Percentiles rank a stretch among this genome's conserved stretches.
Conservation (phyloP, 495 filamentous ascomycete genomes). For the Penicillium silybi region DNA sequence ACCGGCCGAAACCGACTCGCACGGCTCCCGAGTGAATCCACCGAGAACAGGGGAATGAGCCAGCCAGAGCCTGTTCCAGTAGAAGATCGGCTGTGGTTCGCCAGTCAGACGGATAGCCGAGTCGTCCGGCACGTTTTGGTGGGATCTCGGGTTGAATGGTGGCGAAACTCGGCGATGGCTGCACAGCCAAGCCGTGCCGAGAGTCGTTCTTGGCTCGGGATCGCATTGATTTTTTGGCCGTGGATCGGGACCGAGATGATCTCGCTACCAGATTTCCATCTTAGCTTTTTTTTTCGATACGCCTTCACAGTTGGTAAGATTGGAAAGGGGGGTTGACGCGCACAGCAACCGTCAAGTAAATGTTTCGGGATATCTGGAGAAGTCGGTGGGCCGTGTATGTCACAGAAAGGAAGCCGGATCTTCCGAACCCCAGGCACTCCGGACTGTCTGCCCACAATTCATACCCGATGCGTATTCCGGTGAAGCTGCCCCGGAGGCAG, state of each 20-base stretch:
- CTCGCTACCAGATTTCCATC: not conserved
- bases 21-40: constrained; percentile 13
- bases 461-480: constrained; percentile 21
- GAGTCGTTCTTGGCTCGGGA: constrained; percentile 15
- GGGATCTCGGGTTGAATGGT: constrained; percentile 10
- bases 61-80: constrained; percentile 19
- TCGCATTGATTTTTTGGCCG: not conserved
- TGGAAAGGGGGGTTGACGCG: too few species aligned
- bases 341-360: not conserved
- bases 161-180: constrained; percentile 12
- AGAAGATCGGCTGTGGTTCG: constrained; percentile 18
- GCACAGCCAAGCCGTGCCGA: not conserved
- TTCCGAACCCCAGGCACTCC: constrained; percentile 22
- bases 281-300: not conserved
- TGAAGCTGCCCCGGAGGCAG: constrained; percentile 11
- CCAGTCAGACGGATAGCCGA: constrained; percentile 20
- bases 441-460: constrained; percentile 6
- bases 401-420: constrained; percentile 3
- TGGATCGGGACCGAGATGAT: constrained; percentile 6
- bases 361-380: constrained; percentile 7
- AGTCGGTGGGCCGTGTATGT: constrained; percentile 6
- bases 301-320: not conserved
- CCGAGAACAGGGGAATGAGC: constrained; percentile 3
- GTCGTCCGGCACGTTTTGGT: constrained; percentile 1
- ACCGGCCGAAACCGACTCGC: constrained; percentile 18